Base-by-base conservation (phyloP, 2,329 filamentous ascomycete genomes). In the Microdochium bolleyi region DNA sequence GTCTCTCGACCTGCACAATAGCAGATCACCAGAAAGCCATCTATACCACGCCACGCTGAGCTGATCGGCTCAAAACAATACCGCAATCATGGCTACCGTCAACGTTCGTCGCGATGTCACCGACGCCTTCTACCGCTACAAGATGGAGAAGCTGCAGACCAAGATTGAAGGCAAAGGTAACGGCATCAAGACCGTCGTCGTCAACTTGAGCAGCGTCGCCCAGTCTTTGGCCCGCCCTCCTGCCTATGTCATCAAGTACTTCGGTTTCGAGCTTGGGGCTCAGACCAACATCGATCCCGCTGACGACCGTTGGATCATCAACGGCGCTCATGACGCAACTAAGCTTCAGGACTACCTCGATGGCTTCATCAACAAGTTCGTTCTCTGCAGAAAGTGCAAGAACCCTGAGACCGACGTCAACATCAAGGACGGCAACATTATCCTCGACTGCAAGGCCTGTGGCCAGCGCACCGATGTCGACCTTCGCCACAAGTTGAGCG, bases 141-240 rank as follows among this genome's bases (percentile, higher is more conserved):
- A 99, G 85, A 99, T 99, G 94, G 94, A 97, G 79, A 87, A 85
- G 65, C 79, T 99, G 70, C 90, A 95, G 80, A 96, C 94, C 73
- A 99, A 99, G 82, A 95, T 99, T 65, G 94, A 99, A 78, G 94
- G 94, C 76, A 99, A 99, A 77, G 94, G 94, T 62, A 99, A 99
- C 78, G 94, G 94, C 69, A 99, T 99, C 84, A 99, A 99, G 81
- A 99, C 81, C 64, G 94, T 99, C 67, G 87, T 99, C 64, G 90
- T 95, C 82, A 99, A 99, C 75, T 77, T 99, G 69, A 89, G 85
- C 80, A 95, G 89, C 69, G 91, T 99, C 62, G 92, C 92, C 64
- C 80, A 88, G 67, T 95, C 92, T 58, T 84, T 99, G 62, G 90
- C 89, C 65, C 92, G 94, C 64, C 92, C 92, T 59, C 90, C 92